Evolutionary conservation across 2,329 filamentous ascomycete species (phyloP), one percentile per base, ranked within the genome.

Genomic region (Hypoxylon sp.): DNA sequence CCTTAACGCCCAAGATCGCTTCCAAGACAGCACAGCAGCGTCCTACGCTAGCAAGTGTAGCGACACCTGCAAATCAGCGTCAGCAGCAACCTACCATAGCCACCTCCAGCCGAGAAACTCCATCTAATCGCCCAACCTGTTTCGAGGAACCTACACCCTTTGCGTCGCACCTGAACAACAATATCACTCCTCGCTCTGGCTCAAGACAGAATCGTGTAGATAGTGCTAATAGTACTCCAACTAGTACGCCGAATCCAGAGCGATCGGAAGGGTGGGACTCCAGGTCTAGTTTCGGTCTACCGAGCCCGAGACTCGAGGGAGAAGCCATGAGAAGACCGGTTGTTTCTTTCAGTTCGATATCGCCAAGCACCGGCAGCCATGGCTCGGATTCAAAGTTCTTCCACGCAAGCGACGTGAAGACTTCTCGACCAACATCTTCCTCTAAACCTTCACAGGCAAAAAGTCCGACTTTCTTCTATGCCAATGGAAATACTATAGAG

Each of bases 161-260:
- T 30, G 82, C 85, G 53, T 76, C 86, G 55, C 87, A 87, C 73
- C 80, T 93, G 48, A 88, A 79, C 79, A 86, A 81, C 77, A 94
- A 93, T 77, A 82, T 94, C 76, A 97, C 94, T 2, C 93, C 93
- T 55, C 89, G 94, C 71, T 93, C 93, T 7, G 91, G 91, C 7
- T 84, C 89, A 52, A 87, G 94, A 68, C 93, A 89, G 77, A 89
- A 84, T 72, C 89, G 93, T 72, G 87, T 90, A 63, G 89, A 93
- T 77, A 93, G 91, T 78, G 80, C 86, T 25, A 86, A 84, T 64
- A 87, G 86, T 32, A 93, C 93, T 1, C 90, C 92, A 2, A 87
- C 79, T 67, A 85, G 83, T 62, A 91, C 89, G 0, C 88, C 89
- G 4, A 86, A 80, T 52, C 75, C 77, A 0, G 84, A 86, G 11